Base-by-base conservation (phyloP, 1,284 basidiomycete genomes). In the Ustilago nuda region DNA sequence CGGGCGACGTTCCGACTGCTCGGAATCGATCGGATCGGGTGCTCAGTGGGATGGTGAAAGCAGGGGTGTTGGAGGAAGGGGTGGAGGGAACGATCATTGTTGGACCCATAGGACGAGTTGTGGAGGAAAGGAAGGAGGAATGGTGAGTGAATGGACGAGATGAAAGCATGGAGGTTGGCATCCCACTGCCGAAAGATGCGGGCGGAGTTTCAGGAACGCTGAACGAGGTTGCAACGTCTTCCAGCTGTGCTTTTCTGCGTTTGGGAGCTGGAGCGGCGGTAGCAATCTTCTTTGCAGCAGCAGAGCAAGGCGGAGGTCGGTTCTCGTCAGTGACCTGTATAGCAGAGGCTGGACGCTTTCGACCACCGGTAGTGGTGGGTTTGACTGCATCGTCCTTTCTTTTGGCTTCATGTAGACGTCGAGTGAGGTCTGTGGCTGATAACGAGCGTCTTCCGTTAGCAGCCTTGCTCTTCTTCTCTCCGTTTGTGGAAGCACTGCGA, bases 391-490 rank as follows among this genome's bases (percentile, higher is more conserved):
- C 70, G 5, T 64, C 67, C 32, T 75, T 75, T 17, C 60, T 45
- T 52, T 67, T 70, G 0, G 73, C 73, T 45, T 71, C 68, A 19
- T 76, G 73, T 65, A 76, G 36, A n/a, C 73, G 60, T n/a, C 62
- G 51, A n/a, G 73, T 76, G 4, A 76, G 61, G 30, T 76, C 73
- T 5, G 64, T 71, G 8, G 68, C 68, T 1, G 73, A 76, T 33
- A 76, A 30, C n/a, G 73, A 76, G 8, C 68, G 56, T 37, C 64
- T 48, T 30, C 55, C 43, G 0, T 60, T 8, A 51, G 54, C 45
- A 11, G 59, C 43, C 50, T 63, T 60, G 32, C 53, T 58, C 37
- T 46, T 35, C 63, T 72, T 72, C 17, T 59, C 56, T 2, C 41
- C 69, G 11, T 54, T 23, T 0, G 54, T 48, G 2, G 61, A 43